Conservation (phyloP, 2,329 filamentous ascomycete species). For the Exophiala dermatitidis region DNA sequence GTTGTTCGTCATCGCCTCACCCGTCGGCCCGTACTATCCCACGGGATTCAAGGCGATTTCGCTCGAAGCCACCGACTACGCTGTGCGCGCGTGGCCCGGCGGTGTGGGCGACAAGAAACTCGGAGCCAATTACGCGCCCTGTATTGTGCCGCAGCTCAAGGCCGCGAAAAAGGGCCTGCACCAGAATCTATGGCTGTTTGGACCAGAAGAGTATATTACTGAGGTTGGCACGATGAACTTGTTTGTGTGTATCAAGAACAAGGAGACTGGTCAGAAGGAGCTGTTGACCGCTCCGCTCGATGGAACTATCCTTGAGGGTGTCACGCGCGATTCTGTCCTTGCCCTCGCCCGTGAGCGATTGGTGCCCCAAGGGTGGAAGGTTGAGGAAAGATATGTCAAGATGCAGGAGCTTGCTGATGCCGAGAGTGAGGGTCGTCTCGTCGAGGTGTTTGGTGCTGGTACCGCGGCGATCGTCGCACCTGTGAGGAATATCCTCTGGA, state of each 20-base stretch:
- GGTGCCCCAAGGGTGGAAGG: conserved; percentile 75
- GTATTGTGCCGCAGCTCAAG: conserved; percentile 91
- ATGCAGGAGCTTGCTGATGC: conserved; percentile 82
- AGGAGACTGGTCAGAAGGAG: conserved; percentile 82
- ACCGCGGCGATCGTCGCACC: conserved; percentile 93
- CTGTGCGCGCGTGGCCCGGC: conserved; percentile 93
- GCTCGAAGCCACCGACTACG: conserved; percentile 92
- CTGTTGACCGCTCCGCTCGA: conserved; percentile 92
- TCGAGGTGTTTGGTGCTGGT: conserved; percentile 90
- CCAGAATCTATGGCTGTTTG: conserved; percentile 97
- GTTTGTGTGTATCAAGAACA: conserved; percentile 78
- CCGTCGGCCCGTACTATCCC: conserved; percentile 95
- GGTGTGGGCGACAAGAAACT: conserved; percentile 98
- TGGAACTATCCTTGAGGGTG: conserved; percentile 91
- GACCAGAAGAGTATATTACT: conserved; percentile 88
- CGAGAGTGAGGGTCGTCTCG: conserved; percentile 70
- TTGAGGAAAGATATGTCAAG: conserved; percentile 83
- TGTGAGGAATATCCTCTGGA: conserved; percentile 83
- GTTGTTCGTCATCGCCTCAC: conserved; percentile 90
- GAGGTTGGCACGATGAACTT: conserved; percentile 99
- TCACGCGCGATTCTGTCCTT: conserved; percentile 89
- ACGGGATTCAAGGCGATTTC: conserved; percentile 97
- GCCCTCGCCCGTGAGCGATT: conserved; percentile 76
- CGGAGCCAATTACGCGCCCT: conserved; percentile 98
- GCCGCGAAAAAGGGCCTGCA: conserved; percentile 88